Evolutionary conservation across 2,329 filamentous ascomycete species (phyloP).

Genomic region (Tolypocladium inflatum): DNA sequence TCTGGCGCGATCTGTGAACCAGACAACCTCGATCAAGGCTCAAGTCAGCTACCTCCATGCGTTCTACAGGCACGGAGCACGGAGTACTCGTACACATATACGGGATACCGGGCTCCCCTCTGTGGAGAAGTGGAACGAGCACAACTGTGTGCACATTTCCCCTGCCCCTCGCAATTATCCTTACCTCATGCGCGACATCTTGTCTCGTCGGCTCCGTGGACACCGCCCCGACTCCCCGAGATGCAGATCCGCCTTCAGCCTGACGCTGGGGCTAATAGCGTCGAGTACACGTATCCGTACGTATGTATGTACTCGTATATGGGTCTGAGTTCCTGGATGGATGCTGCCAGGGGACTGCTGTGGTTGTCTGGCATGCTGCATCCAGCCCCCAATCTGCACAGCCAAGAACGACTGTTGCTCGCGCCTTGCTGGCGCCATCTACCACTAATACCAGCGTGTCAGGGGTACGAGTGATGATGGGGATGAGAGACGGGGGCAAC

Average conservation of each 20-base stretch:
- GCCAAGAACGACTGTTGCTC: neutral
- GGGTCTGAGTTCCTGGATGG: neutral
- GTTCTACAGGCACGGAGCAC: neutral
- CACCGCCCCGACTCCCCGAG: neutral
- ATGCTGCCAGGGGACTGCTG: neutral
- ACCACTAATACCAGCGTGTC: neutral
- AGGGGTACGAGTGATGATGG: neutral
- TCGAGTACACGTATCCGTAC: neutral
- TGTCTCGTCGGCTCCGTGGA: neutral
- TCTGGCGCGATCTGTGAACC: slow-evolving; percentile 6
- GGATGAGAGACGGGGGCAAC: slow-evolving; percentile 1
- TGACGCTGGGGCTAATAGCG: slow-evolving; percentile 1
- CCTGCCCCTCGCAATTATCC: neutral
- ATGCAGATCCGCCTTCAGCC: slow-evolving; percentile 1
- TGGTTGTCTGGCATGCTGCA: neutral
- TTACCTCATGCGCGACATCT: slow-evolving; percentile 1
- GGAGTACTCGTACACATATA: neutral
- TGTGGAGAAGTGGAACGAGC: slow-evolving; percentile 4
- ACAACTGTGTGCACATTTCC: neutral
- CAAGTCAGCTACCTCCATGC: neutral
- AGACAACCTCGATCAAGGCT: slow-evolving; percentile 1
- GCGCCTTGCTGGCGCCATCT: neutral
- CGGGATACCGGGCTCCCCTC: neutral
- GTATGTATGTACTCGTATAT: neutral
- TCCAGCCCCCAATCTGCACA: neutral